phyloP scores from a whole-genome alignment of 352 stramenopile species.

The Phytophthora megakarya region DNA sequence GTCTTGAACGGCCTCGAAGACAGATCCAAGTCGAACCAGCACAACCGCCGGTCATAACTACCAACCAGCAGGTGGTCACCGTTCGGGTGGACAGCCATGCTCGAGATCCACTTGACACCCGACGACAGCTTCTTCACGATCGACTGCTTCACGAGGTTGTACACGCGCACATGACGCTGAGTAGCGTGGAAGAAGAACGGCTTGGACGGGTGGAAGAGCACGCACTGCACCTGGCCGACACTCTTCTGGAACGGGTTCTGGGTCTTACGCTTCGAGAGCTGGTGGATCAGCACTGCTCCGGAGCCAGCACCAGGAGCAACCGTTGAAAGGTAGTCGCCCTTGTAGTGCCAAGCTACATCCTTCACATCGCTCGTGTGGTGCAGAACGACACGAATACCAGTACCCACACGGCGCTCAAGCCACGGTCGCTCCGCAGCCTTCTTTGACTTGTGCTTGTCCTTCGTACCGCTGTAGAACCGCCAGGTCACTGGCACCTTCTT shows the following conservation, averaged over 20 bases:
- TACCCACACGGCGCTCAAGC: conserved; percentile 80
- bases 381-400: conserved; percentile 83
- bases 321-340: conserved; percentile 99
- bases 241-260: conserved; percentile 98
- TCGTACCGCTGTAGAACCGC: conserved; percentile 86
- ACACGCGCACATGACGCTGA: conserved; percentile 98
- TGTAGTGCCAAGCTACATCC: conserved; percentile 97
- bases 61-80: conserved; percentile 99
- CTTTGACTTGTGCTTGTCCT: conserved; percentile 75
- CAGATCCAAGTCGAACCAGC: conserved; percentile 99
- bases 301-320: conserved; percentile 90
- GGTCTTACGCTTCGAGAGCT: conserved; percentile 96
- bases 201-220: conserved; percentile 98
- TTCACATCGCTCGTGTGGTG: conserved; percentile 92
- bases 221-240: conserved; percentile 92
- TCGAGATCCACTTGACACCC: conserved; percentile 99
- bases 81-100: conserved; percentile 97
- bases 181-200: conserved; percentile 99
- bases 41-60: conserved; percentile 97
- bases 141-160: conserved; percentile 99
- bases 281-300: conserved; percentile 97
- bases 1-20: conserved; percentile 98
- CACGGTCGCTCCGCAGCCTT: conserved; percentile 47
- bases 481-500: conserved; percentile 93
- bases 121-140: conserved; percentile 98